Base-by-base conservation (phyloP, 176 grass and related monocot genomes). In the Carex parvula region DNA sequence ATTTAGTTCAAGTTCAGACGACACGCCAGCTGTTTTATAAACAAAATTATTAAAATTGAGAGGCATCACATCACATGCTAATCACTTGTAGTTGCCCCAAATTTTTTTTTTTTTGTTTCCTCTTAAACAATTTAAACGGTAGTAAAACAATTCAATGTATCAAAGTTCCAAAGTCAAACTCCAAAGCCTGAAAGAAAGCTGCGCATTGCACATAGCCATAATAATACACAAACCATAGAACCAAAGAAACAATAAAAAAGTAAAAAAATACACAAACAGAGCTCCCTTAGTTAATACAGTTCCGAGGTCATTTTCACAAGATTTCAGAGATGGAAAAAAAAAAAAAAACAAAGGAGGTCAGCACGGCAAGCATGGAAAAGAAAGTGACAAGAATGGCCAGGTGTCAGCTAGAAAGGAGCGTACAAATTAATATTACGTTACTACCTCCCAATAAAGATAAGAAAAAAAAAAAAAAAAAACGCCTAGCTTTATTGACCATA, bases 231-330 rank as follows among this genome's bases (percentile, higher is more conserved):
- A 81, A 81, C 58, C 16, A 8, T 39, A 41, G 14, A 60, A 39
- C 29, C 16, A 39, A 8, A 72, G 52, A 82, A 11, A 13, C 59
- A 26, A 26, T 59, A 60, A n/a, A n/a, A n/a, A n/a, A n/a, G n/a
- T n/a, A n/a, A 26, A 41, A 63, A 11, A 44, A 41, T 8, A 39
- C 58, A 33, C 16, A 20, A 20, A 62, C 10, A 60, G 35, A 81
- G 54, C 11, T 81, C 60, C 35, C 53, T 64, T 81, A 29, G 60
- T 71, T 44, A 46, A 46, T 32, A n/a, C n/a, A 32, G 7, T 83
- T 83, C 37, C 62, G 22, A 55, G 42, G 81, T 66, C 62, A 83
- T 83, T 6, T 81, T 81, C 80, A 83, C 80, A 83, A 55, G 62
- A 83, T 60, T 53, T 66, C n/a, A 69, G 8, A 83, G 10, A 53